These are phyloP conservation scores for Exophiala alcalophila DNA, from an alignment of 2,329 filamentous ascomycete species.

Conservation along the genomic window DNA sequence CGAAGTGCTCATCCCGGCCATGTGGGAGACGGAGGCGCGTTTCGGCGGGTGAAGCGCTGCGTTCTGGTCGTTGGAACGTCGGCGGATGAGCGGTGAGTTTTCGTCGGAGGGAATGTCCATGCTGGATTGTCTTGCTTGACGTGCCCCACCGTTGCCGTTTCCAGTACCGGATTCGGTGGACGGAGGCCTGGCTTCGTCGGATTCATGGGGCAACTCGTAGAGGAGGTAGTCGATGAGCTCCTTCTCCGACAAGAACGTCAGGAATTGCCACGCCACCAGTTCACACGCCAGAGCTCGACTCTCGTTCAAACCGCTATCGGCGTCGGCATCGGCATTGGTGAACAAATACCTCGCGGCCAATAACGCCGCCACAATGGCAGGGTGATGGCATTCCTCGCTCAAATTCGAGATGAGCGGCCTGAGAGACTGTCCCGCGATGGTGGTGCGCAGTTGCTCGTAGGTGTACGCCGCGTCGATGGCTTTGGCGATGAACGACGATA, in stretches of 20 bases:
- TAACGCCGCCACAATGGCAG: constrained; percentile 47
- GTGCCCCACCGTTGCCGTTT: neutral
- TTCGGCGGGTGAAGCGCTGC: constrained; percentile 18
- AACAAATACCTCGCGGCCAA: constrained; percentile 60
- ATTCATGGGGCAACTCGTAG: constrained; percentile 47
- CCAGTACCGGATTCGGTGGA: constrained; percentile 18
- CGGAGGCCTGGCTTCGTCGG: constrained; percentile 2
- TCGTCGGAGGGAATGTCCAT: constrained; percentile 27
- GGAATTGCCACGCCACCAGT: constrained; percentile 61
- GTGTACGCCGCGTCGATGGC: constrained; percentile 43
- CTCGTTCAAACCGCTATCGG: constrained; percentile 56
- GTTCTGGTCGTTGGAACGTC: constrained; percentile 12
- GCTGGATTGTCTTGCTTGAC: neutral
- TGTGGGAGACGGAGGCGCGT: constrained; percentile 15
- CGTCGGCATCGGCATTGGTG: constrained; percentile 44
- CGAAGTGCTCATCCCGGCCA: constrained; percentile 5
- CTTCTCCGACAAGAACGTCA: constrained; percentile 54
- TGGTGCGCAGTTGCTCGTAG: constrained; percentile 45
- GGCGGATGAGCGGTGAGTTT: constrained; percentile 34
- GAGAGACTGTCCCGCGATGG: constrained; percentile 38
- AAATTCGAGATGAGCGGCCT: constrained; percentile 40
- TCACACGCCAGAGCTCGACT: constrained; percentile 59
- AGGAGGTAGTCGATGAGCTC: constrained; percentile 59
- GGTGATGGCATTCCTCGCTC: constrained; percentile 44
- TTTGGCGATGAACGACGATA: constrained; percentile 42